These are phyloP conservation scores for Candida coquimbonensis DNA, from an alignment of 805 yeast species.

Conservation along the genomic window DNA sequence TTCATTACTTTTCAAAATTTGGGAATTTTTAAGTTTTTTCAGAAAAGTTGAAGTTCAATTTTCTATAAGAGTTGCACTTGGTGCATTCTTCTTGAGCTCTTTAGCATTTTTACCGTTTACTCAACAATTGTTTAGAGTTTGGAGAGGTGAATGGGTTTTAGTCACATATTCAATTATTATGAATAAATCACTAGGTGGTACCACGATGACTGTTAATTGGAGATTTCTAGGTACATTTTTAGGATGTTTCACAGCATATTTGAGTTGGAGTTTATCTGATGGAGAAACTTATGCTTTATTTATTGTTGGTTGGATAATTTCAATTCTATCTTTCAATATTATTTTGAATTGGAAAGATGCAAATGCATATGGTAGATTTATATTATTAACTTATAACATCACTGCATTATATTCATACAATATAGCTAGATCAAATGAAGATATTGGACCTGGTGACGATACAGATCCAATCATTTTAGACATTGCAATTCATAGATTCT, in stretches of 20 bases:
- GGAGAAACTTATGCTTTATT: constrained; percentile 50
- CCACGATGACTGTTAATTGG: constrained; percentile 72
- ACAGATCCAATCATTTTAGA: constrained; percentile 59
- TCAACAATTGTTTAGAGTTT: constrained; percentile 44
- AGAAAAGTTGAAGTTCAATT: constrained; percentile 66
- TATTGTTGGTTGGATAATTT: constrained; percentile 34
- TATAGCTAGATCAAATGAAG: constrained; percentile 45
- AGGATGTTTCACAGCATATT: constrained; percentile 59
- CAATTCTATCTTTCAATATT: constrained; percentile 40
- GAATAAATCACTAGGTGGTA: constrained; percentile 82
- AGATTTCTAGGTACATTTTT: constrained; percentile 66
- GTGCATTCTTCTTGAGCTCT: constrained; percentile 57
- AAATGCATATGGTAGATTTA: constrained; percentile 58
- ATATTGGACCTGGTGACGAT: constrained; percentile 64
- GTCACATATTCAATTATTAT: constrained; percentile 78
- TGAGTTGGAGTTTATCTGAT: constrained; percentile 51
- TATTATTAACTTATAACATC: constrained; percentile 67
- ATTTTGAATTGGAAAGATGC: constrained; percentile 60
- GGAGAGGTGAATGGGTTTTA: constrained; percentile 82
- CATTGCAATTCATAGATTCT: constrained; percentile 72
- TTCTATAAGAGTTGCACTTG: constrained; percentile 73
- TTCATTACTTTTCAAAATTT: constrained; percentile 29
- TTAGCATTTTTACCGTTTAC: constrained; percentile 62
- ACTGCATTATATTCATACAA: constrained; percentile 73
- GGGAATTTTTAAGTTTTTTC: constrained; percentile 46